Percentiles rank a stretch among this genome's conserved stretches.
phyloP scores from a whole-genome alignment of 1,139 yeast genomes.

The Geotrichum reessii region DNA sequence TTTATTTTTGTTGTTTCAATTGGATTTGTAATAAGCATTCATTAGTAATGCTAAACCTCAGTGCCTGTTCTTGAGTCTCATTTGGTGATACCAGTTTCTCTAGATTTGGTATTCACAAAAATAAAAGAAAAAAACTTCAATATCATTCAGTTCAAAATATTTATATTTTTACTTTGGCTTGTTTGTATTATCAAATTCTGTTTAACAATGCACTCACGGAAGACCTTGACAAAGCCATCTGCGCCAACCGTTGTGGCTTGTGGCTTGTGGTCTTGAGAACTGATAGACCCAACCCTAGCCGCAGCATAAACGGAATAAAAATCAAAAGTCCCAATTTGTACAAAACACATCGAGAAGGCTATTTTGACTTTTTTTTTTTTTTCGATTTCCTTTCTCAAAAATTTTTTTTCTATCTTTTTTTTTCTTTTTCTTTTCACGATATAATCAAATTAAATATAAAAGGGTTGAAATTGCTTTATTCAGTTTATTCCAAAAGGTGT shows the following conservation, averaged over 20 bases:
- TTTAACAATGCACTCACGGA: neutral
- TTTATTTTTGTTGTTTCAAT: too few relatives aligned
- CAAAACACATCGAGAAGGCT: neutral
- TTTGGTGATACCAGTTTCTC: neutral
- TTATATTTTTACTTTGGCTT: neutral
- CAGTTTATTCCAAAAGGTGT: neutral
- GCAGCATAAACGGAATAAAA: neutral
- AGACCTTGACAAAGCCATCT: neutral
- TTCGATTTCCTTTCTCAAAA: neutral
- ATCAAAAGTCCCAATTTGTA: neutral
- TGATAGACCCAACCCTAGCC: neutral
- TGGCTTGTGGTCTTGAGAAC: neutral
- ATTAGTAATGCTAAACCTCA: neutral
- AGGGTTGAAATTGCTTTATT: neutral
- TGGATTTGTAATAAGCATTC: neutral
- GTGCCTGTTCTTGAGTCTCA: neutral
- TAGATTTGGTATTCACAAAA: too few relatives aligned
- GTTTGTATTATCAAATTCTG: neutral
- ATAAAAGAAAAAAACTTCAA: neutral
- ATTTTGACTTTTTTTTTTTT: neutral
- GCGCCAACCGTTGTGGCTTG: neutral
- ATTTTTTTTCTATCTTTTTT: neutral
- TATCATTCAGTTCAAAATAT: neutral
- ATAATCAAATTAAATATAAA: neutral
- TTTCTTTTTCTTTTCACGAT: neutral